Evolutionary conservation across 108 stramenopile species (phyloP).

Genomic region (Nitzschia inconspicua): DNA sequence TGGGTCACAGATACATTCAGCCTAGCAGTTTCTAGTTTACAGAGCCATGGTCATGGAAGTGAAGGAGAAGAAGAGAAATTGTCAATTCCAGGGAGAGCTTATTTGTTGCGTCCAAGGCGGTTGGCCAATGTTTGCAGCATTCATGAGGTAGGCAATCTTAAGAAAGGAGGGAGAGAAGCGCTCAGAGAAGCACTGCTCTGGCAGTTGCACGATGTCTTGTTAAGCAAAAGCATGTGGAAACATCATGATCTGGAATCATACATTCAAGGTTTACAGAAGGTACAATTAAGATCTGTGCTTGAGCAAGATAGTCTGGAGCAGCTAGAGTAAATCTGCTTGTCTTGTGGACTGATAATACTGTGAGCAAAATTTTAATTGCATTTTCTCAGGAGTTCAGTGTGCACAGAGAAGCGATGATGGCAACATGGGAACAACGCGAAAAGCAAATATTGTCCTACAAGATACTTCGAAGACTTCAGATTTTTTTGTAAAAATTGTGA

Average conservation of each 20-base stretch:
- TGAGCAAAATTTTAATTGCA: too few relatives aligned
- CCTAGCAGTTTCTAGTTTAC: slow-evolving; percentile 60
- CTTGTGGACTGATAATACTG: too few relatives aligned
- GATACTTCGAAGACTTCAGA: too few relatives aligned
- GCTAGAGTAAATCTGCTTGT: too few relatives aligned
- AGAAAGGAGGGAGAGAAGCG: slow-evolving; percentile 70
- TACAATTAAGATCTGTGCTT: slow-evolving; percentile 65
- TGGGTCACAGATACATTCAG: slow-evolving; percentile 77
- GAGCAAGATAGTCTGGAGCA: too few relatives aligned
- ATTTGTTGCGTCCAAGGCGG: slow-evolving; percentile 68
- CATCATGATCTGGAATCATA: slow-evolving; percentile 74
- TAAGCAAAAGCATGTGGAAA: slow-evolving; percentile 78
- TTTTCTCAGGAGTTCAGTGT: too few relatives aligned
- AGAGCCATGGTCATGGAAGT: slow-evolving; percentile 60
- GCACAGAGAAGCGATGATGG: too few relatives aligned
- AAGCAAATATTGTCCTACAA: too few relatives aligned
- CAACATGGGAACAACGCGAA: too few relatives aligned
- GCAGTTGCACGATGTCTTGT: slow-evolving; percentile 82
- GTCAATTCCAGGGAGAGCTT: slow-evolving; percentile 69
- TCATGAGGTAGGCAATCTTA: slow-evolving; percentile 68
- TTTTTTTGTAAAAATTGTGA: too few relatives aligned
- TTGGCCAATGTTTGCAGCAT: slow-evolving; percentile 72
- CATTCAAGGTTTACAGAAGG: slow-evolving; percentile 74
- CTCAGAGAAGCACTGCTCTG: slow-evolving; percentile 75
- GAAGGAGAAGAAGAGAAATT: slow-evolving; percentile 60